Evolutionary conservation across 805 yeast species (phyloP).

Genomic region (Yarrowia osloensis): DNA sequence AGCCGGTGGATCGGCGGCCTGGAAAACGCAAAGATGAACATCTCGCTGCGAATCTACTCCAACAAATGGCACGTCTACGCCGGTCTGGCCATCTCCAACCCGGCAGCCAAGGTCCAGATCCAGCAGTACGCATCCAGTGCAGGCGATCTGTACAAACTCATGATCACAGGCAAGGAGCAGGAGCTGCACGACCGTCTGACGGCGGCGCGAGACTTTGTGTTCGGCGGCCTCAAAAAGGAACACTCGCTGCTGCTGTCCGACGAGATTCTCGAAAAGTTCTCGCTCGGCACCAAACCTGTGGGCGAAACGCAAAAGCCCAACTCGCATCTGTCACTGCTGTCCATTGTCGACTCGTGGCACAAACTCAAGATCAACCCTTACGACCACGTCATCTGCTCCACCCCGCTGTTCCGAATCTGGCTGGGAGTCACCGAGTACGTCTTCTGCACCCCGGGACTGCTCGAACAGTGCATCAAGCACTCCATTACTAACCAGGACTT

Average conservation of each 20-base stretch:
- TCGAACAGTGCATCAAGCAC: slow-evolving; percentile 78
- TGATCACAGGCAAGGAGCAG: slow-evolving; percentile 67
- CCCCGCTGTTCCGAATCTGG: slow-evolving; percentile 89
- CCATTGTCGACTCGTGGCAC: slow-evolving; percentile 93
- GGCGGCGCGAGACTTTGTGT: slow-evolving; percentile 73
- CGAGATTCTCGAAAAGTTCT: slow-evolving; percentile 78
- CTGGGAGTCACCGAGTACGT: slow-evolving; percentile 91
- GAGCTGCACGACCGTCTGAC: slow-evolving; percentile 60
- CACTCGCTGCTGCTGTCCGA: slow-evolving; percentile 69
- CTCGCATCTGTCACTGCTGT: slow-evolving; percentile 83
- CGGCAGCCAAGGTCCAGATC: slow-evolving; percentile 89
- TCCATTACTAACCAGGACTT: slow-evolving; percentile 67
- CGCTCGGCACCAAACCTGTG: slow-evolving; percentile 71
- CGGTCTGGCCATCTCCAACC: slow-evolving; percentile 93
- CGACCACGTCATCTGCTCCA: slow-evolving; percentile 94
- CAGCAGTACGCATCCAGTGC: slow-evolving; percentile 84
- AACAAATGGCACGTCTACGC: slow-evolving; percentile 99
- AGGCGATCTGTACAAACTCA: slow-evolving; percentile 77
- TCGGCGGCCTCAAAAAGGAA: slow-evolving; percentile 57
- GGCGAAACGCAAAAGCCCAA: slow-evolving; percentile 63
- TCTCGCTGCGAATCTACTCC: slow-evolving; percentile 83
- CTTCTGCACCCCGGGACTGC: slow-evolving; percentile 76
- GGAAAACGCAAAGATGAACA: slow-evolving; percentile 93
- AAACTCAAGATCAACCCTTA: slow-evolving; percentile 84
- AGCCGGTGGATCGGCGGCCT: slow-evolving; percentile 88